Percentiles rank a stretch among this genome's conserved stretches.
Conservation (phyloP, 768 basidiomycete species). For the Leccinum longicurvipes region DNA sequence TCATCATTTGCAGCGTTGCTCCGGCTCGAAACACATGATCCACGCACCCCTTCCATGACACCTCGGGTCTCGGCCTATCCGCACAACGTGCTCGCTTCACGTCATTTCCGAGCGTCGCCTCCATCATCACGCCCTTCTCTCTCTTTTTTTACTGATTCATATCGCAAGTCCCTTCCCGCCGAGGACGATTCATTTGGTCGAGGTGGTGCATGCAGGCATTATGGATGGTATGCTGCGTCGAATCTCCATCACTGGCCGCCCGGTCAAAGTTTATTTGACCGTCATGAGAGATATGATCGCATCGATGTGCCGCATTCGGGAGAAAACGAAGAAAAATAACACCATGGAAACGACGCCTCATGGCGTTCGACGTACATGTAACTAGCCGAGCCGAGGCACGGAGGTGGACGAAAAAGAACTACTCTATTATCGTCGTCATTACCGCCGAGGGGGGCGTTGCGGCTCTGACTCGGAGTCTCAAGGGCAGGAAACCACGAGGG, state of each 20-base stretch:
- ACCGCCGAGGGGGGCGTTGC: constrained; percentile 3
- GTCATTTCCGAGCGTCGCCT: constrained; percentile 22
- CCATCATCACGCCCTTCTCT: constrained; percentile 7
- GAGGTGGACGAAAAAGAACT: constrained; percentile 9
- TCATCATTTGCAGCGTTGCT: constrained; percentile 17
- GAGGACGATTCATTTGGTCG: not conserved
- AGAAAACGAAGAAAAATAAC: not conserved
- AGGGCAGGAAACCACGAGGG: constrained; percentile 28
- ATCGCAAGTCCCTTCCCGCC: not conserved
- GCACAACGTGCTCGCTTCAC: constrained; percentile 11
- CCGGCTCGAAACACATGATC: constrained; percentile 28
- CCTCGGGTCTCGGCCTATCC: constrained; percentile 5
- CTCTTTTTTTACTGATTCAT: not conserved
- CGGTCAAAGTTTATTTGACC: constrained; percentile 4
- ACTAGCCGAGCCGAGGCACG: constrained; percentile 6
- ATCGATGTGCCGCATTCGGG: constrained; percentile 1
- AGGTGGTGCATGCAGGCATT: not conserved
- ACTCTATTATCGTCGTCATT: constrained; percentile 2
- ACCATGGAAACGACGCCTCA: constrained; percentile 6
- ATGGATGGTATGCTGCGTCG: not conserved
- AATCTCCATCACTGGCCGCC: not conserved
- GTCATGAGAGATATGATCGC: constrained; percentile 1
- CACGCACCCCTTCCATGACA: constrained; percentile 16
- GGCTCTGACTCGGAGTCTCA: not conserved
- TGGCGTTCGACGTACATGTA: not conserved